Evolutionary conservation across 106 monocot species (phyloP).

Genomic region (Agapanthus africanus): DNA sequence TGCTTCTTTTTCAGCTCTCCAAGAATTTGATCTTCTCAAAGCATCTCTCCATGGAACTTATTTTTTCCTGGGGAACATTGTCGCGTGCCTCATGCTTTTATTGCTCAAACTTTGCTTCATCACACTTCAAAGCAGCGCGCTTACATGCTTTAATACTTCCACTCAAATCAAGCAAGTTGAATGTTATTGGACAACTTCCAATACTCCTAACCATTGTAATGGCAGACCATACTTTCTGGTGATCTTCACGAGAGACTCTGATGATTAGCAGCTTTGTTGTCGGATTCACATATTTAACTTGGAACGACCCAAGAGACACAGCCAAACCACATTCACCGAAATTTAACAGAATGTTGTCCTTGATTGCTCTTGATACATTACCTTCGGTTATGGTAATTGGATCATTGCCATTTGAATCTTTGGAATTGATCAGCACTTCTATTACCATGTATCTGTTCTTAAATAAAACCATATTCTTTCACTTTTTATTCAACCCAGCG

Average conservation of each 20-base stretch:
- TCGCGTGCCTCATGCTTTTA: too few species aligned
- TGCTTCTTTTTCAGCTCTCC: too few species aligned
- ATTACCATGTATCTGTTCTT: slow-evolving; percentile 90
- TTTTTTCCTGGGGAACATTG: too few species aligned
- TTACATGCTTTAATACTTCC: too few species aligned
- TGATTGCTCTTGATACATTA: slow-evolving; percentile 70
- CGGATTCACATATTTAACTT: slow-evolving; percentile 86
- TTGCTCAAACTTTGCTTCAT: too few species aligned
- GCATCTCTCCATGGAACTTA: too few species aligned
- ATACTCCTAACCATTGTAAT: slow-evolving; percentile 81
- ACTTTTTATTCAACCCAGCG: slow-evolving; percentile 1
- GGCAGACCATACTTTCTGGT: slow-evolving; percentile 82
- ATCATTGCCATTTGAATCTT: slow-evolving; percentile 27
- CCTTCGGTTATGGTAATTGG: slow-evolving; percentile 48
- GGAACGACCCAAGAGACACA: slow-evolving; percentile 66
- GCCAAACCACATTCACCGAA: slow-evolving; percentile 90
- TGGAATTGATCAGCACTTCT: slow-evolving; percentile 66
- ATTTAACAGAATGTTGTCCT: slow-evolving; percentile 66
- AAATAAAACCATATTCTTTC: slow-evolving; percentile 60
- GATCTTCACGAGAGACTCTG: slow-evolving; percentile 57
- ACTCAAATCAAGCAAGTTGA: slow-evolving; percentile 42
- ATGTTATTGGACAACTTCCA: slow-evolving; percentile 50
- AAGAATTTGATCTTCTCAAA: too few species aligned
- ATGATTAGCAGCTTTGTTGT: slow-evolving; percentile 67
- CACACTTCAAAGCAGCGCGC: too few species aligned